Evolutionary conservation across 2,329 filamentous ascomycete species (phyloP), one percentile per base, ranked within the genome.

Genomic region (Alternaria triticimaculans): DNA sequence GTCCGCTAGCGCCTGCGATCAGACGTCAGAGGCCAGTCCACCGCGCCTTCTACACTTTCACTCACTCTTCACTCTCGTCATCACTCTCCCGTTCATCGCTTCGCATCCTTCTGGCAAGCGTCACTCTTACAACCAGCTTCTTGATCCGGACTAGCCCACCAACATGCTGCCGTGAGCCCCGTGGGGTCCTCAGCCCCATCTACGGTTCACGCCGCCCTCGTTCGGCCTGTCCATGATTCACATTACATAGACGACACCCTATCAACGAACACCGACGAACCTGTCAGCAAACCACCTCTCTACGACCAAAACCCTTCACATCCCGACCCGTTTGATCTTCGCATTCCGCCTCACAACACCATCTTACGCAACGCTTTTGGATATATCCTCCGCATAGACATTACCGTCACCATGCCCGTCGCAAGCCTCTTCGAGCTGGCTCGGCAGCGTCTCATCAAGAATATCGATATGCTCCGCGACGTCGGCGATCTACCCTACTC

Each of bases 401-500:
- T 41, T 25, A 25, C 50, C 20, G n/a, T 44, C 44, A 72, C 43
- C 45, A 80, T 80, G 78, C 75, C 76, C n/a, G 78, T 75, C 53
- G 63, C 75, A 33, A 76, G 74, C 51, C 79, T 84, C 44, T 74
- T 75, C 65, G 71, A 78, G 57, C 77, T 84, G 67, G 80, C 81
- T 48, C 76, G 73, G 50, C 77, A 78, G 61, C 78, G 79, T 58
- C 76, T 81, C 18, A 79, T 82, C 60, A 78, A 78, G 59, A 81
- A 82, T 70, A 77, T 83, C 63, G 67, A 77, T 59, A 72, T 78
- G 62, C 79, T 97, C 60, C 85, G 85, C 49, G 89, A 92, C 77
- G 84, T 97, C 48, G 92, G 92, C 68, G 86, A 89, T 60, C 83
- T 94, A 43, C 88, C 90, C 4, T 93, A 91, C 80, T 80, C 86